Conservation (phyloP, 345 rosid species). For the Angophora floribunda region DNA sequence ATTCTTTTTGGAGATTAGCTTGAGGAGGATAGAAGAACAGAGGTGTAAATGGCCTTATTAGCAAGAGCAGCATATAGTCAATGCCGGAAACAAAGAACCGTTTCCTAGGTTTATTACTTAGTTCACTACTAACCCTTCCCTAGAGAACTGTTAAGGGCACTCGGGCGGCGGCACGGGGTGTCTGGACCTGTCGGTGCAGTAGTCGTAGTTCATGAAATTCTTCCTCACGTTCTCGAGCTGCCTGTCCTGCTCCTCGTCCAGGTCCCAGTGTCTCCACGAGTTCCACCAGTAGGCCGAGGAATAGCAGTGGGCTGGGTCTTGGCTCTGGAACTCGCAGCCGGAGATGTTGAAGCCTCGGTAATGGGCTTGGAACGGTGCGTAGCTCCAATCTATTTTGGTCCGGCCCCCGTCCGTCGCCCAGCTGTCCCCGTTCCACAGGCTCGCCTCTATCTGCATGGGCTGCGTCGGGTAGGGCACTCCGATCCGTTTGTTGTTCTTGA, state of each 20-base stretch:
- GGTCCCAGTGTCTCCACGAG: slow-evolving; percentile 8
- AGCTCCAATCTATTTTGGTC: slow-evolving; percentile 43
- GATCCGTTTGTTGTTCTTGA: slow-evolving; percentile 26
- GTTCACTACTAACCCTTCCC: background rate
- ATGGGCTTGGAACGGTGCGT: slow-evolving; percentile 45
- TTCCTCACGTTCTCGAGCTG: slow-evolving; percentile 9
- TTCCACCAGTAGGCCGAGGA: slow-evolving; percentile 60
- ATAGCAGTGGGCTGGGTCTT: slow-evolving; percentile 1
- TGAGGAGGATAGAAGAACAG: background rate
- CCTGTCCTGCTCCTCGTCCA: slow-evolving; percentile 1
- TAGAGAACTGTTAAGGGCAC: slow-evolving; percentile 3
- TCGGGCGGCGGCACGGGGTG: slow-evolving; percentile 13
- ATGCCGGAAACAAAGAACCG: background rate
- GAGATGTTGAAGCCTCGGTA: slow-evolving; percentile 28
- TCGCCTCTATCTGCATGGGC: slow-evolving; percentile 45
- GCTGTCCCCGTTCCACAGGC: slow-evolving; percentile 53
- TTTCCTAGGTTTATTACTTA: background rate
- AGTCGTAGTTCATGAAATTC: slow-evolving; percentile 24
- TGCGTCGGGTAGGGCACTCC: slow-evolving; percentile 42
- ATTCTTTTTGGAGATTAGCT: background rate
- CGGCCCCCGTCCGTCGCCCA: slow-evolving; percentile 67
- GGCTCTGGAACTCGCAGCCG: slow-evolving; percentile 20
- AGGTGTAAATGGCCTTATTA: background rate
- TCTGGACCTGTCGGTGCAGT: slow-evolving; percentile 24
- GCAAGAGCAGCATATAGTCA: too few species aligned